Evolutionary conservation across 148 eudicot species (phyloP).

Genomic region (Arctostaphylos glauca): DNA sequence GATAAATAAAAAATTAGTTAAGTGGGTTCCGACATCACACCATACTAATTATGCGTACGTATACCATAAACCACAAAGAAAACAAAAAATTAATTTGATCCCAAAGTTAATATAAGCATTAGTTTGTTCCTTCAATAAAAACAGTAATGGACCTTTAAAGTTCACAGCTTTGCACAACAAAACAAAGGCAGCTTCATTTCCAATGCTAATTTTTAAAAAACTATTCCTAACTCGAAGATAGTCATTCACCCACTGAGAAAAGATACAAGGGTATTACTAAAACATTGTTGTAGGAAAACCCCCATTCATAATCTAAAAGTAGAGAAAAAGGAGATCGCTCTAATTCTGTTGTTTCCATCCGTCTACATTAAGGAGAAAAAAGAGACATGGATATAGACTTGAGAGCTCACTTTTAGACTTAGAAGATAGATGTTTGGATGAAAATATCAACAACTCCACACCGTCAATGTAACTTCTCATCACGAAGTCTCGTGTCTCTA

Average conservation of each 20-base stretch:
- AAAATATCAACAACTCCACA: constrained; percentile 52
- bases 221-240: not conserved
- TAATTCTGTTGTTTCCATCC: not conserved
- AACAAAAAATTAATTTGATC: not conserved
- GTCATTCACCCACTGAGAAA: not conserved
- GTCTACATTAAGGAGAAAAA: not conserved
- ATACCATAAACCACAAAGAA: not conserved
- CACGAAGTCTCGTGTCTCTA: constrained; percentile 33
- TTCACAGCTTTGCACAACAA: not conserved
- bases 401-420: constrained; percentile 47
- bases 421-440: constrained; percentile 48
- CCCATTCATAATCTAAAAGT: not conserved
- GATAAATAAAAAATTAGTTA: not conserved
- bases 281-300: not conserved
- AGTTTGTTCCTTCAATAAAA: not conserved
- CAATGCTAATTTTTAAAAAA: not conserved
- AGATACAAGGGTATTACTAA: not conserved
- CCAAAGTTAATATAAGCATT: not conserved
- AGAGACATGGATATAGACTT: constrained; percentile 1
- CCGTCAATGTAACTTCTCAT: constrained; percentile 45
- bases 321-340: not conserved
- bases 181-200: not conserved
- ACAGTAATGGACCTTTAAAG: not conserved
- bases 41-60: not conserved
- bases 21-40: not conserved